These are phyloP conservation scores for Orbilia oligospora DNA, from an alignment of 2,329 filamentous ascomycete genomes.

Conservation along the genomic window DNA sequence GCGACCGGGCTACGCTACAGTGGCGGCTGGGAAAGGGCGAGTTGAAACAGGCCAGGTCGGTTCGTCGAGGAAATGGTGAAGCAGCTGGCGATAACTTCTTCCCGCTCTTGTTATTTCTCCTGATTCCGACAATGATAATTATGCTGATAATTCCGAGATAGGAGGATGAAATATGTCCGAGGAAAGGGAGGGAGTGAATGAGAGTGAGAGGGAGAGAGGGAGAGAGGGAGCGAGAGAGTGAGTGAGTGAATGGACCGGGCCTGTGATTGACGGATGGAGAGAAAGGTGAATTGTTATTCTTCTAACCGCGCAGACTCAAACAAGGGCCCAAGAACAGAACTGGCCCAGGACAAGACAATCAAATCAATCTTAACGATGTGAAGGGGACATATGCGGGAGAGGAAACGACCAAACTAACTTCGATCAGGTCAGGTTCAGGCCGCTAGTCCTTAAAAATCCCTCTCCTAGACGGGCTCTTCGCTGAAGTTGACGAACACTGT, in stretches of 20 bases:
- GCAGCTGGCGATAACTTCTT: neutral
- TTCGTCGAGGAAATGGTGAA: conserved; percentile 28
- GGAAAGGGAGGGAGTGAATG: conserved; percentile 23
- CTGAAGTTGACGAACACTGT: conserved; percentile 19
- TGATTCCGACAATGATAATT: neutral
- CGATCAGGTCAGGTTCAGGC: conserved; percentile 45
- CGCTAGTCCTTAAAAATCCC: conserved; percentile 46
- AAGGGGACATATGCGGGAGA: conserved; percentile 49
- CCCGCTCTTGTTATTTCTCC: neutral
- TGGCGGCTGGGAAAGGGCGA: conserved; percentile 29
- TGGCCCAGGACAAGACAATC: conserved; percentile 23
- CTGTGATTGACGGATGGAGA: conserved; percentile 26
- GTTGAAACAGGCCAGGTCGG: conserved; percentile 25
- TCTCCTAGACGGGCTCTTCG: conserved; percentile 38
- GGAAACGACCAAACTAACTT: conserved; percentile 46
- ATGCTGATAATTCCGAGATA: conserved; percentile 8
- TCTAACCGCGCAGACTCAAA: conserved; percentile 35
- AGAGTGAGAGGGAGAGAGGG: conserved; percentile 1
- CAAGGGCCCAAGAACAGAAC: conserved; percentile 20
- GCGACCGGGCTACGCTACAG: conserved; percentile 31
- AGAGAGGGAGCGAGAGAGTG: neutral
- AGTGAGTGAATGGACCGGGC: conserved; percentile 4
- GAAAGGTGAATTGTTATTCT: conserved; percentile 27
- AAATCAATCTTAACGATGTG: conserved; percentile 47
- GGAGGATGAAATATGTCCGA: conserved; percentile 17